Conservation (phyloP, 2,329 filamentous ascomycete genomes). For the Berkeleyomyces basicola region DNA sequence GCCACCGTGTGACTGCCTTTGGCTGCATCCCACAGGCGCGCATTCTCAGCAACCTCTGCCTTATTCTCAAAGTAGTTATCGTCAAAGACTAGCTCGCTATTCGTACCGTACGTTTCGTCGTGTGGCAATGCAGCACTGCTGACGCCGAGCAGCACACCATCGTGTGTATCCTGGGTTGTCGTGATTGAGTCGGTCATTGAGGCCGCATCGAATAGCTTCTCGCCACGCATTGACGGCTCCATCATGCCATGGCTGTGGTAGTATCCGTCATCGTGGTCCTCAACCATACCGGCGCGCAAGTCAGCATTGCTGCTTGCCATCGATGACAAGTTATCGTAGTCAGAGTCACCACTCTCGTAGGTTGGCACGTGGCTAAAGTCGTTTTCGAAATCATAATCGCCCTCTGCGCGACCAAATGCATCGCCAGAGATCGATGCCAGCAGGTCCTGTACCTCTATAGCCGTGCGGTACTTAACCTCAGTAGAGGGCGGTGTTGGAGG, state of each 20-base stretch:
- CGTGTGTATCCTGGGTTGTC: constrained; percentile 20
- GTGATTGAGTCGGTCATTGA: constrained; percentile 13
- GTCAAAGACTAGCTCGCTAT: constrained; percentile 49
- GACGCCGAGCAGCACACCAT: constrained; percentile 22
- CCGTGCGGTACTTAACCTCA: constrained; percentile 70
- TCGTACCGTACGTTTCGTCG: constrained; percentile 22
- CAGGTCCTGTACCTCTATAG: constrained; percentile 74
- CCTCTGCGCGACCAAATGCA: constrained; percentile 50
- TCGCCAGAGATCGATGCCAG: constrained; percentile 81
- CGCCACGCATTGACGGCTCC: constrained; percentile 15
- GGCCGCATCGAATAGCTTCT: constrained; percentile 33
- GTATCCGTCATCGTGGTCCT: constrained; percentile 7
- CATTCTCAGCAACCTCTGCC: constrained; percentile 44
- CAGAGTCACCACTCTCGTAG: constrained; percentile 26
- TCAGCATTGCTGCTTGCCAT: constrained; percentile 15
- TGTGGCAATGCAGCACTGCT: background rate
- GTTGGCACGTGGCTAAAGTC: constrained; percentile 41
- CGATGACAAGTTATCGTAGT: constrained; percentile 16
- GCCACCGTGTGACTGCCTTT: constrained; percentile 57
- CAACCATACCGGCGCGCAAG: constrained; percentile 20
- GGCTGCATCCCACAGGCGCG: constrained; percentile 64
- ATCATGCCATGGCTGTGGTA: background rate
- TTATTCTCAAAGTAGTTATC: constrained; percentile 61
- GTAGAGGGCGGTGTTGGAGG: constrained; percentile 73
- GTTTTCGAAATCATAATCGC: constrained; percentile 45